phyloP scores from a whole-genome alignment of 768 basidiomycete species.

The Polyporus arcularius region DNA sequence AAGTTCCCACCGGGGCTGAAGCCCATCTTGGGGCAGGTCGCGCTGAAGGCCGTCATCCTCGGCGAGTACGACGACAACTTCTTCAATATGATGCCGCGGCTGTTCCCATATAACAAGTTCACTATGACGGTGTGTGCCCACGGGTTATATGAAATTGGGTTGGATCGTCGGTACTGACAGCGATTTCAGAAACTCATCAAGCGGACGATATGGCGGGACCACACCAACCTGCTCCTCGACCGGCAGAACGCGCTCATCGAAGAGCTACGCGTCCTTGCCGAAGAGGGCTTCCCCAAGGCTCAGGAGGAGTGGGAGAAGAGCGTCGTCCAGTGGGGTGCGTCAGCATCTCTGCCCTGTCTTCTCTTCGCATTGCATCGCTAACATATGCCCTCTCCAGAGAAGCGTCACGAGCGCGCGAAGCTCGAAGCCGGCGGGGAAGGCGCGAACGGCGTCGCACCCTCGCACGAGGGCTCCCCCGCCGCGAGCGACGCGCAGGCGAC shows the following conservation, averaged over 20 bases:
- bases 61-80: constrained; percentile 92
- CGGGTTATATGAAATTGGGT: too few species aligned
- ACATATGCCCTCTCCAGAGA: constrained; percentile 41
- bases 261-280: constrained; percentile 61
- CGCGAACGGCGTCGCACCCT: constrained; percentile 31
- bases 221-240: constrained; percentile 62
- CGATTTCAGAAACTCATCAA: constrained; percentile 83
- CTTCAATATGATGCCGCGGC: constrained; percentile 81
- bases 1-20: constrained; percentile 88
- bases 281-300: constrained; percentile 66
- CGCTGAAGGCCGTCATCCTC: constrained; percentile 75
- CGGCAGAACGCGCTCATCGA: constrained; percentile 69
- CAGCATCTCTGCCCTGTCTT: not conserved
- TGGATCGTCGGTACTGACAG: not conserved
- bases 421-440: constrained; percentile 34
- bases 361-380: not conserved
- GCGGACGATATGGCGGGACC: constrained; percentile 79
- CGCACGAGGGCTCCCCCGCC: constrained; percentile 37
- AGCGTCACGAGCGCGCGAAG: constrained; percentile 39
- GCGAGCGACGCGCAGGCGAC: constrained; percentile 23
- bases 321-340: constrained; percentile 66
- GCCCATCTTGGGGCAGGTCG: constrained; percentile 67
- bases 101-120: constrained; percentile 95
- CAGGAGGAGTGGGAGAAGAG: constrained; percentile 78
- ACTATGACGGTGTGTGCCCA: constrained; percentile 86